Evolutionary conservation across 2,329 filamentous ascomycete species (phyloP), one percentile per base, ranked within the genome.

Genomic region (Samsoniella hepiali): DNA sequence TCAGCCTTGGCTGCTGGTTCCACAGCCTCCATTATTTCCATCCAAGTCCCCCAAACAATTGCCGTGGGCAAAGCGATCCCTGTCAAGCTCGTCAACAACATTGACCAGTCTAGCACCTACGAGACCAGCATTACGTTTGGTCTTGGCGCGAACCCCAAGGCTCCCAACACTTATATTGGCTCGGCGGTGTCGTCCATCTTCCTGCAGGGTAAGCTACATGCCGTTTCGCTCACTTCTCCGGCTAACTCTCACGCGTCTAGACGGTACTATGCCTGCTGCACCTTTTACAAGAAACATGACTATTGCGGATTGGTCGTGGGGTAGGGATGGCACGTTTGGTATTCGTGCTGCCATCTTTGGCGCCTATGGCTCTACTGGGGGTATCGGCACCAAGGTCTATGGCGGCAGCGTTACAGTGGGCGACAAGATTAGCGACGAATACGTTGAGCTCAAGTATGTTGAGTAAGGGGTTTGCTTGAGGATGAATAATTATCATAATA

Each of bases 71-170:
- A 49, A 5, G 13, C 10, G 3, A 42, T 62, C 9, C 45, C 59
- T 6, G 51, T 56, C 27, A 55, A 40, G 15, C 50, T 62, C 40
- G 29, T 56, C 59, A 62, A 62, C 32, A 62, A 62, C 22, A 62
- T 62, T 42, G 51, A 62, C 42, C 50, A 55, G 59, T 47, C 51
- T 3, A 62, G n/a, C 32, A 47, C 40, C 36, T 62, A 61, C 31
- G 40, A 62, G 13, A 40, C 44, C 8, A 40, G 49, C 22, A 62
- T 62, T n/a, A 40, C 38, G 1, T 55, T 62, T 49, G 50, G 59
- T 2, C 31, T 47, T 8, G 59, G 59, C 3, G 11, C 22, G 1
- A 22, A 3, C 3, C 49, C 49, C 8, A 5, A n/a, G 2, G 59
- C 27, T 13, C 8, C 50, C 5, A 56, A 22, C 5, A 22, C 2